These are phyloP conservation scores for Ophiostoma tasmaniense DNA, from an alignment of 2,329 filamentous ascomycete genomes.

Conservation along the genomic window DNA sequence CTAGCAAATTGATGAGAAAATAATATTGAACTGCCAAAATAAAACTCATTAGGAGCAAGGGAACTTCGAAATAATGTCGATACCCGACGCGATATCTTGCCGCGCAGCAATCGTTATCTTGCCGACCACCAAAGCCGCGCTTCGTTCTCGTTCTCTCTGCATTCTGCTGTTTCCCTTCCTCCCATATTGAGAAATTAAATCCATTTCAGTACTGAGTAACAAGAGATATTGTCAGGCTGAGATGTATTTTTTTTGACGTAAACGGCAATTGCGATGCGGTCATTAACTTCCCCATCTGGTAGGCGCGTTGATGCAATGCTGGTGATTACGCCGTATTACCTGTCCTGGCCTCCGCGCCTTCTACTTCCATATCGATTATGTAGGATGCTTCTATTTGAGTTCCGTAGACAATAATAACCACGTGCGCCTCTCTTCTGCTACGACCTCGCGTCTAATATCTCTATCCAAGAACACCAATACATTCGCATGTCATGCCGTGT, in stretches of 20 bases:
- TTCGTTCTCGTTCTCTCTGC: background rate
- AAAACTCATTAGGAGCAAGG: background rate
- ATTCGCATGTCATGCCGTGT: background rate
- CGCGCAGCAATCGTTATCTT: background rate
- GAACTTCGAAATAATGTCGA: background rate
- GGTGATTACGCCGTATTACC: conserved; percentile 15
- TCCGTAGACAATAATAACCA: background rate
- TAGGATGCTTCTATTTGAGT: background rate
- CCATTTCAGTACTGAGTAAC: background rate
- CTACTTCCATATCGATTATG: background rate
- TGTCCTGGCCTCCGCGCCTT: conserved; percentile 4
- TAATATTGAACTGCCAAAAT: background rate
- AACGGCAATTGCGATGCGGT: conserved; percentile 3
- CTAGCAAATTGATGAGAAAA: background rate
- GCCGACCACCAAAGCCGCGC: background rate
- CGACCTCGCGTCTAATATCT: background rate
- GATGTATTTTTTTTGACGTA: background rate
- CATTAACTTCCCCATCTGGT: conserved; percentile 14
- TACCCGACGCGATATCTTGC: background rate
- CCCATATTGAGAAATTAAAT: background rate
- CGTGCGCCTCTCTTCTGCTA: background rate
- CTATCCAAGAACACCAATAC: background rate
- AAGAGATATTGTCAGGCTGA: background rate
- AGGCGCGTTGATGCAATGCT: conserved; percentile 9
- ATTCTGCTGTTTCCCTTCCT: background rate